Evolutionary conservation across 495 filamentous ascomycete species (phyloP), one percentile per base, ranked within the genome.

Genomic region (Annulohypoxylon maeteangense): DNA sequence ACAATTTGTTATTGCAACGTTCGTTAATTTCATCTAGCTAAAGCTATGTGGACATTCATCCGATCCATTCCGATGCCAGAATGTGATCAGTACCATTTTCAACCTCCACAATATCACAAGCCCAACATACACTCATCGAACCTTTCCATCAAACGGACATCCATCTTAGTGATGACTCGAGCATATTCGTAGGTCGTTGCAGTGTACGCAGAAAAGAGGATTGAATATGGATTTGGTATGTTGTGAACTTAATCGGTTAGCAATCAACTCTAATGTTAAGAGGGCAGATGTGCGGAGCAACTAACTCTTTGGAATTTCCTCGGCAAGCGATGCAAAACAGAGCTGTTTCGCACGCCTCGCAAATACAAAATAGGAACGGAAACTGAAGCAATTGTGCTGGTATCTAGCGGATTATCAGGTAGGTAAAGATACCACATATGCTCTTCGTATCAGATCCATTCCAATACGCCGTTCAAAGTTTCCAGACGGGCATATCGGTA

Each of bases 21-120:
- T 8, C 18, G 53, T 63, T 53, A 5, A 34, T 61, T 18, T 62
- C 36, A 54, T 20, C 14, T 31, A 56, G 42, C 64, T 53, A 65
- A n/a, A 31, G 32, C 38, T 58, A 55, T 44, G 27, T 38, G 44
- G 61, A 14, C 23, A 45, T 16, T 44, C 48, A 27, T 45, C 36
- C 22, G 16, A 44, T 48, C 36, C n/a, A 32, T 27, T 38, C 18
- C 18, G 18, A 20, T 29, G 1, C 8, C 4, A 18, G 12, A 18
- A 31, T 22, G 32, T 29, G 23, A 66, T 27, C 23, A 4, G 1
- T 23, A 7, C 50, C n/a, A n/a, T 38, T 40, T 3, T 42, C 27
- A 12, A 57, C 34, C 20, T 25, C 27, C 7, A 14, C 54, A 23
- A 11, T 31, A 31, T 38, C 32, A 7, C 16, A 36, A 56, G 31